Conservation (phyloP, 192 early-diverging fungal genomes). For the Coemansia pectinata region DNA sequence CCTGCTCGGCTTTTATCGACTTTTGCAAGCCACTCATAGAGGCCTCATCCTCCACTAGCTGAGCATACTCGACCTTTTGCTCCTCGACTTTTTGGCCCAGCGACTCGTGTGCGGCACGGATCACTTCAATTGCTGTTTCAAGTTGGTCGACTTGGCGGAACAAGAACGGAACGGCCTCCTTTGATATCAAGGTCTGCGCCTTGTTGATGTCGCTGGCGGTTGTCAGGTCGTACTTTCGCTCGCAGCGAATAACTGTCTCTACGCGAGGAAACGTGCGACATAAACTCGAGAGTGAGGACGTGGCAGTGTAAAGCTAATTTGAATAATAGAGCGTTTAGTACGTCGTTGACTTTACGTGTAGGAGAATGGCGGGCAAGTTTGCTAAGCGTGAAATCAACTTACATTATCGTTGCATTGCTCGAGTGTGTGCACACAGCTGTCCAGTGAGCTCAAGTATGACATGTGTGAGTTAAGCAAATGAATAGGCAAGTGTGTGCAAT, state of each 20-base stretch:
- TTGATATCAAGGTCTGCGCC: constrained; percentile 51
- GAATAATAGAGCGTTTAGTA: background rate
- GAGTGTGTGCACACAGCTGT: constrained; percentile 36
- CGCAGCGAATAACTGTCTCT: constrained; percentile 49
- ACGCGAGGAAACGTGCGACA: constrained; percentile 50
- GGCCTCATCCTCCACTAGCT: constrained; percentile 38
- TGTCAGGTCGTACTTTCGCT: constrained; percentile 46
- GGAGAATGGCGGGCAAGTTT: background rate
- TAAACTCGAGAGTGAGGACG: constrained; percentile 30
- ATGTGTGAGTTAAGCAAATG: constrained; percentile 13
- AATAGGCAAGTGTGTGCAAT: background rate
- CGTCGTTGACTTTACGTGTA: background rate
- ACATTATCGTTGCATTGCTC: constrained; percentile 28
- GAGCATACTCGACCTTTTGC: constrained; percentile 36
- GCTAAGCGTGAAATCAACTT: background rate
- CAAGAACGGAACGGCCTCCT: constrained; percentile 54
- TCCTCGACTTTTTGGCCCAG: constrained; percentile 33
- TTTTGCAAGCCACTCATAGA: constrained; percentile 28
- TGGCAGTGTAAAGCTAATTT: constrained; percentile 35
- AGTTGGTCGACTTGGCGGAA: constrained; percentile 56
- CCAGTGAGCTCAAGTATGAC: constrained; percentile 44
- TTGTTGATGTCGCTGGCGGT: constrained; percentile 55
- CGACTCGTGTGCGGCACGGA: constrained; percentile 38
- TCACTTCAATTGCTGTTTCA: constrained; percentile 45
- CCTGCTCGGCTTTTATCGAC: constrained; percentile 25